These are phyloP conservation scores for Spatholobus suberectus DNA, from an alignment of 306 rosid species.

Conservation along the genomic window DNA sequence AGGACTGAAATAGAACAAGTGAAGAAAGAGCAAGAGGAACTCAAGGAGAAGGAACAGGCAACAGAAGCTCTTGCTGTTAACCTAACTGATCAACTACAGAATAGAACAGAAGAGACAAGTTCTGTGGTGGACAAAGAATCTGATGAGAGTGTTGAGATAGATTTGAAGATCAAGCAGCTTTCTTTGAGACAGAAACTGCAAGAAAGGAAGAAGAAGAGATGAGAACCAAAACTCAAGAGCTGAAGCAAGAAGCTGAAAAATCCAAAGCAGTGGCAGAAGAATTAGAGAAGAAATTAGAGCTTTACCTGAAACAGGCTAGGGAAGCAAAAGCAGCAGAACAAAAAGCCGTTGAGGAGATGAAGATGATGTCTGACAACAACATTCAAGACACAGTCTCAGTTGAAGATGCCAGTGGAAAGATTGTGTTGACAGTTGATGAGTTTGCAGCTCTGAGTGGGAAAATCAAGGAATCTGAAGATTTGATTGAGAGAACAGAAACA, in stretches of 20 bases:
- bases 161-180: slow-evolving; percentile 49
- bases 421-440: slow-evolving; percentile 63
- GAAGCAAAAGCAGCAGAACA: slow-evolving; percentile 71
- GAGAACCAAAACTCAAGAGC: slow-evolving; percentile 47
- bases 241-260: slow-evolving; percentile 59
- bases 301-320: slow-evolving; percentile 55
- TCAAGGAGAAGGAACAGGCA: slow-evolving; percentile 50
- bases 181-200: slow-evolving; percentile 52
- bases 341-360: slow-evolving; percentile 67
- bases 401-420: slow-evolving; percentile 51
- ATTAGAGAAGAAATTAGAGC: slow-evolving; percentile 58
- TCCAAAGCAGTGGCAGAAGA: slow-evolving; percentile 45
- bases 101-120: slow-evolving; percentile 34
- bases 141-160: slow-evolving; percentile 27
- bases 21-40: slow-evolving; percentile 54
- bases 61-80: slow-evolving; percentile 48
- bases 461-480: slow-evolving; percentile 60
- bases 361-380: slow-evolving; percentile 43
- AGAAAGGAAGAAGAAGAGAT: slow-evolving; percentile 61
- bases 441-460: slow-evolving; percentile 63
- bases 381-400: slow-evolving; percentile 34
- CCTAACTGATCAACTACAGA: slow-evolving; percentile 40
- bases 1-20: slow-evolving; percentile 64
- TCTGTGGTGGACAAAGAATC: slow-evolving; percentile 12
- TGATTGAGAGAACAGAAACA: slow-evolving; percentile 70